A percentile compares a stretch with the other conserved stretches of the same genome.
Evolutionary conservation across 495 filamentous ascomycete species (phyloP).

Genomic region (Endocarpon pusillum): DNA sequence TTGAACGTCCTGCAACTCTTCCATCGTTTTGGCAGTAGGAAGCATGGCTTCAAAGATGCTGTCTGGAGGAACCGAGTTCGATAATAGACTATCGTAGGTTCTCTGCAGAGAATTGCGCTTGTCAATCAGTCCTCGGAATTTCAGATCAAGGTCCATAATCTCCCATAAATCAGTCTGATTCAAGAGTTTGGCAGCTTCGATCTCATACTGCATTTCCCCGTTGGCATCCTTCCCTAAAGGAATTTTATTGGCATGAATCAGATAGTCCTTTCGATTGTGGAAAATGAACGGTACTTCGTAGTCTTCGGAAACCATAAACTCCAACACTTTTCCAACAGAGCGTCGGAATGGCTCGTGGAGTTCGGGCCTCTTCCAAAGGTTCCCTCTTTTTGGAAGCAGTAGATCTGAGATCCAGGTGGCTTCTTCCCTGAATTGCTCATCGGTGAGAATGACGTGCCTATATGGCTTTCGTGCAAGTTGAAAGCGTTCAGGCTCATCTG

Average conservation of each 20-base stretch:
- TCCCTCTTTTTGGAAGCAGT: slow-evolving; percentile 66
- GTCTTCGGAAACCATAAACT: slow-evolving; percentile 83
- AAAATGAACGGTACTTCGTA: slow-evolving; percentile 95
- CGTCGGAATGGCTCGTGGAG: slow-evolving; percentile 69
- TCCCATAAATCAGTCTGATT: slow-evolving; percentile 90
- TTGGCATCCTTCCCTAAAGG: slow-evolving; percentile 29
- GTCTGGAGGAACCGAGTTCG: slow-evolving; percentile 27
- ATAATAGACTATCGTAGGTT: slow-evolving; percentile 55
- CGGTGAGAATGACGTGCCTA: slow-evolving; percentile 51
- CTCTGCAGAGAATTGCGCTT: slow-evolving; percentile 71
- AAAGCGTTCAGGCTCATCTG: slow-evolving; percentile 85
- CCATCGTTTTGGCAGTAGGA: slow-evolving; percentile 56
- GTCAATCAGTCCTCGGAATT: slow-evolving; percentile 77
- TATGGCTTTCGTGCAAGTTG: slow-evolving; percentile 83
- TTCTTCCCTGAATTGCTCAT: slow-evolving; percentile 77
- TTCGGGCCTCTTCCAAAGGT: slow-evolving; percentile 38
- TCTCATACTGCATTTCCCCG: slow-evolving; percentile 52
- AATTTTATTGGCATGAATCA: slow-evolving; percentile 77
- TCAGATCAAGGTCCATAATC: slow-evolving; percentile 83
- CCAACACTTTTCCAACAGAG: slow-evolving; percentile 79
- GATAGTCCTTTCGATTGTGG: slow-evolving; percentile 93
- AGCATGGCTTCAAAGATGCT: slow-evolving; percentile 65
- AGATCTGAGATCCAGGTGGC: slow-evolving; percentile 77
- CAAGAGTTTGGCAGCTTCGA: slow-evolving; percentile 72
- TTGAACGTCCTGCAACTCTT: slow-evolving; percentile 89